Evolutionary conservation across 2,329 filamentous ascomycete species (phyloP).

Genomic region (Didymosphaeria variabile): DNA sequence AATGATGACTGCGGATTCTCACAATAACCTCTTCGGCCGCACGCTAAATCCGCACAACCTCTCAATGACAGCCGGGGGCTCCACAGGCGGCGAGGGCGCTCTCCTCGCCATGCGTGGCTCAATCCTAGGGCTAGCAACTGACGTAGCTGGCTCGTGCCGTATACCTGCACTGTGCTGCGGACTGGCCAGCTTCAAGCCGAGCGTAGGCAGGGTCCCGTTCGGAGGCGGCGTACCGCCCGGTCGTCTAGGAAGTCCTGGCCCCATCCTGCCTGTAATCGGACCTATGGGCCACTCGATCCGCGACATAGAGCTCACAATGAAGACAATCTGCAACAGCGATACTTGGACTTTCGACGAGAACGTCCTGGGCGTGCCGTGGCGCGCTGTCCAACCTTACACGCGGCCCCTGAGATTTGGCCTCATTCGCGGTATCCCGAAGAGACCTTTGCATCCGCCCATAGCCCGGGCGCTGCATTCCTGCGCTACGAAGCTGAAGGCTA

Average conservation of each 20-base stretch:
- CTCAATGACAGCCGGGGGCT: constrained; percentile 69
- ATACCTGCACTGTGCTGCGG: constrained; percentile 83
- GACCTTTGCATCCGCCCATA: constrained; percentile 62
- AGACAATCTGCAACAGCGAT: constrained; percentile 49
- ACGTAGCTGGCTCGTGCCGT: constrained; percentile 70
- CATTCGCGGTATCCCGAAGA: constrained; percentile 57
- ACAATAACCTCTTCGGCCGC: constrained; percentile 69
- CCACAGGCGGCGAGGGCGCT: constrained; percentile 71
- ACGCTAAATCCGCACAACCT: constrained; percentile 71
- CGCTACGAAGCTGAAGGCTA: constrained; percentile 47
- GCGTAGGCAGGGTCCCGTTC: constrained; percentile 61
- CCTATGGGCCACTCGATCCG: constrained; percentile 55
- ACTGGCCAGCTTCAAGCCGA: constrained; percentile 61
- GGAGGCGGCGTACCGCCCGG: constrained; percentile 40
- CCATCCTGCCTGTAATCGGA: constrained; percentile 53
- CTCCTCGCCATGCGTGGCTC: constrained; percentile 67
- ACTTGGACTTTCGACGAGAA: constrained; percentile 59
- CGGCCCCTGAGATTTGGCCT: constrained; percentile 58
- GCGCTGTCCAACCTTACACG: constrained; percentile 30
- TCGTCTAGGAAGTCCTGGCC: constrained; percentile 37
- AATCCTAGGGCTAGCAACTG: constrained; percentile 69
- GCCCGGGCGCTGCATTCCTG: constrained; percentile 56
- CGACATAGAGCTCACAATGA: constrained; percentile 55
- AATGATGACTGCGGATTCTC: constrained; percentile 60
- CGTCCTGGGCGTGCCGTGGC: constrained; percentile 59